Evolutionary conservation across 441 rosid genomes (phyloP), one percentile per base, ranked within the genome.

Genomic region (Populus tomentosa): DNA sequence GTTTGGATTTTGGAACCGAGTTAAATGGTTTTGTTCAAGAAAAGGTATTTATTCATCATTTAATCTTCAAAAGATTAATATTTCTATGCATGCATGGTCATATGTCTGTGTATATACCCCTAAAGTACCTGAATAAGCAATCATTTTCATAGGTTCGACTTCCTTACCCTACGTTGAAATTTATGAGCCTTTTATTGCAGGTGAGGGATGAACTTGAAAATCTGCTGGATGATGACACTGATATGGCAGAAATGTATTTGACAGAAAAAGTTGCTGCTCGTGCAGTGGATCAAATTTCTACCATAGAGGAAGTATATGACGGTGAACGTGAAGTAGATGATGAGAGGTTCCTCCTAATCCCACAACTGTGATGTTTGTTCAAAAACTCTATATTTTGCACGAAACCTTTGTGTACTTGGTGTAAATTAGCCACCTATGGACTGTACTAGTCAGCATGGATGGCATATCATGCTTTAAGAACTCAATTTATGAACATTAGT

Each of bases 181-280:
- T 53, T 23, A 56, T 77, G 18, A 16, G 7, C 26, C 28, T 72
- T 30, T 56, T 64, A n/a, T 75, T 74, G n/a, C 50, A 88, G 93
- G 90, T 88, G 71, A 85, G 91, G 67, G 90, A 88, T 80, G 93
- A 90, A 76, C 82, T 88, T 3, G 93, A 90, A 72, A 89, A 87
- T 71, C 77, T 90, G 82, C 78, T 90, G 79, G 93, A 88, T 53
- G 90, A 90, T 73, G 91, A 88, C 26, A 82, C 81, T 76, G 91
- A 90, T 74, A 87, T 90, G 90, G 90, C 90, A 32, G 91, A 87
- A 74, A 87, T 90, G 89, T 87, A 85, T 74, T 77, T 88, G 85
- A 88, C 90, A 24, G 87, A 87, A 63, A 87, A 87, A 78, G 82
- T 86, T 67, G 72, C 32, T 68, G 38, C 76, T 67, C 80, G 65